phyloP scores from a whole-genome alignment of 371 early-diverging fungal genomes.

The Amoeboaphelidium protococcarum region DNA sequence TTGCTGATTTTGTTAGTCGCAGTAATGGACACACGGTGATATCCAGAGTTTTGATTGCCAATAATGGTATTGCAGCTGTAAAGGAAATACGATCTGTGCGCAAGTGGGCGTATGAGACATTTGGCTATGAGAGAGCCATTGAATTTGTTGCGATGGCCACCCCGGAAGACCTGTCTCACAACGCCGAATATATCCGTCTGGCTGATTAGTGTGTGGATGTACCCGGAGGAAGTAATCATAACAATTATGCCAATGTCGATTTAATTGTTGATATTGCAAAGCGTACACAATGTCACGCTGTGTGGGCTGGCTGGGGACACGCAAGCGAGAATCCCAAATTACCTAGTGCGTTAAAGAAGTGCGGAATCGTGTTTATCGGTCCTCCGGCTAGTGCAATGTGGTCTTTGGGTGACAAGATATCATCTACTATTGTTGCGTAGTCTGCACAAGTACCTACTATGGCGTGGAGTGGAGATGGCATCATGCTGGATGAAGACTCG shows the following conservation, averaged over 20 bases:
- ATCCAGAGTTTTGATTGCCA: constrained; percentile 24
- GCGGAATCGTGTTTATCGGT: constrained; percentile 80
- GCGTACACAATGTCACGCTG: constrained; percentile 62
- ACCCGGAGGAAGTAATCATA: constrained; percentile 81
- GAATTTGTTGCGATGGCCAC: constrained; percentile 77
- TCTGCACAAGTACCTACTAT: constrained; percentile 82
- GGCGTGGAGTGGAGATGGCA: constrained; percentile 76
- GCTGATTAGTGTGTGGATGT: constrained; percentile 94
- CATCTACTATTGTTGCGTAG: constrained; percentile 92
- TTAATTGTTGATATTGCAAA: constrained; percentile 92
- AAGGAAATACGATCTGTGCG: constrained; percentile 94
- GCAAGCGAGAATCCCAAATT: constrained; percentile 93
- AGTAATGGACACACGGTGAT: neutral
- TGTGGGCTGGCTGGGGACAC: constrained; percentile 84
- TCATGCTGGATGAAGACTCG: constrained; percentile 10
- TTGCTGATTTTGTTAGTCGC: neutral
- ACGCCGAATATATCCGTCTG: constrained; percentile 95
- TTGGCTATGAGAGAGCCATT: constrained; percentile 83
- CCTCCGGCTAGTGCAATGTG: constrained; percentile 97
- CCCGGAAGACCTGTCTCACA: constrained; percentile 82
- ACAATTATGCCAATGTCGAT: constrained; percentile 94
- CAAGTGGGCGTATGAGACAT: constrained; percentile 92
- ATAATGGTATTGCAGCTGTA: constrained; percentile 98
- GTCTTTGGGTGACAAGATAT: constrained; percentile 95
- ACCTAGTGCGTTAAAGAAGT: constrained; percentile 52